Evolutionary conservation across 1,284 basidiomycete species (phyloP).

Genomic region (Pseudozyma sp.): DNA sequence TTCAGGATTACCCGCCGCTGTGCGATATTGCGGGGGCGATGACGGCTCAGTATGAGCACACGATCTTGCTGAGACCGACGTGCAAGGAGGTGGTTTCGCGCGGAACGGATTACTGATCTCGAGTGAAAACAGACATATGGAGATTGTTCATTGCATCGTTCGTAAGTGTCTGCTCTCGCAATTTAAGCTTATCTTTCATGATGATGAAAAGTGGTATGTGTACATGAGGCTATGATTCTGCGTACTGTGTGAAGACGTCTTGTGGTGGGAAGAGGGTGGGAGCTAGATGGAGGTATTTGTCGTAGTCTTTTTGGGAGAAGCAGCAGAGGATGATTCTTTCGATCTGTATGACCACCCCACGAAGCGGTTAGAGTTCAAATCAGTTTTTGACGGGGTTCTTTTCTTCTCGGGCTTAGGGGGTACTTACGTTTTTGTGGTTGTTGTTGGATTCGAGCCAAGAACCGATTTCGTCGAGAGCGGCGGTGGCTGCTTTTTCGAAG

Average conservation of each 20-base stretch:
- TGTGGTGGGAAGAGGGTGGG: slow-evolving; percentile 34
- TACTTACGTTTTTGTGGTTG: slow-evolving; percentile 32
- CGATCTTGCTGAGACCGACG: slow-evolving; percentile 64
- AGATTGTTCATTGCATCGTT: too few relatives aligned
- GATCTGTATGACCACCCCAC: slow-evolving; percentile 15
- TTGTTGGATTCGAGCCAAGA: slow-evolving; percentile 37
- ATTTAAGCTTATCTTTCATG: too few relatives aligned
- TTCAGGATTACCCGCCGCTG: slow-evolving; percentile 94
- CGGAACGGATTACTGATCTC: slow-evolving; percentile 85
- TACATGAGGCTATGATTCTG: slow-evolving; percentile 7
- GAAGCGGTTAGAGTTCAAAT: background rate
- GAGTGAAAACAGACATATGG: too few relatives aligned
- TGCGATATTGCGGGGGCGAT: slow-evolving; percentile 73
- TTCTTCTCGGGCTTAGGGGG: background rate
- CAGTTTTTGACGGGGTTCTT: too few relatives aligned
- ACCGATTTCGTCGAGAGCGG: slow-evolving; percentile 53
- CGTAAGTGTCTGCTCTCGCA: too few relatives aligned
- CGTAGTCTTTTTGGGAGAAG: slow-evolving; percentile 52
- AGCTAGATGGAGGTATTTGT: slow-evolving; percentile 33
- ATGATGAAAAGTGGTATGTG: background rate
- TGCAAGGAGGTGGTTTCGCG: slow-evolving; percentile 85
- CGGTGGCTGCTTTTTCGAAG: slow-evolving; percentile 48
- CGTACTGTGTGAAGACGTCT: slow-evolving; percentile 29
- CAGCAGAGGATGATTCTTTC: slow-evolving; percentile 59
- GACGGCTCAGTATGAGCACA: slow-evolving; percentile 68